A percentile compares a stretch with the other conserved stretches of the same genome.
Conservation (phyloP, 768 basidiomycete genomes). For the Leccinum aurantiacum region DNA sequence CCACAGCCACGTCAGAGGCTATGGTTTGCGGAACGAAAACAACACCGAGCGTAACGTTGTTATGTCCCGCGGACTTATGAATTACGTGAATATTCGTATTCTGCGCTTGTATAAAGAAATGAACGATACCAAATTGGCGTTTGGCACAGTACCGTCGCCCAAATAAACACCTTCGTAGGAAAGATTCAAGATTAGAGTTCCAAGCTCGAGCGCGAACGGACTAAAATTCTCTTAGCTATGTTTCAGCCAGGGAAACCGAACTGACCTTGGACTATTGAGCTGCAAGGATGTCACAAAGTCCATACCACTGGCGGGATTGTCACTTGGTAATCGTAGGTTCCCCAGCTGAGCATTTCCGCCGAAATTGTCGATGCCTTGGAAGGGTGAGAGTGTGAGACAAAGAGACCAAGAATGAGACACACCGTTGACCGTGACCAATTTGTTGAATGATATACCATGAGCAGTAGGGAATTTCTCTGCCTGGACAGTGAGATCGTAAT, state of each 20-base stretch:
- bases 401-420: slow-evolving; percentile 4
- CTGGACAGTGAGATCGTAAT: slow-evolving; percentile 55
- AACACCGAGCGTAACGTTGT: slow-evolving; percentile 59
- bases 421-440: slow-evolving; percentile 58
- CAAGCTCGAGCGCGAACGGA: slow-evolving; percentile 66
- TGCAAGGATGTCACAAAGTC: slow-evolving; percentile 57
- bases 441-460: slow-evolving; percentile 64
- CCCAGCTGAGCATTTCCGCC: slow-evolving; percentile 49
- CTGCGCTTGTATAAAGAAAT: neutral
- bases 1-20: slow-evolving; percentile 41
- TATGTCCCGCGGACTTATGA: slow-evolving; percentile 49
- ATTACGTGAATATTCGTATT: slow-evolving; percentile 3
- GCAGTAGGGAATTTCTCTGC: slow-evolving; percentile 68
- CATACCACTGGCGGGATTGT: slow-evolving; percentile 66
- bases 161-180: slow-evolving; percentile 56
- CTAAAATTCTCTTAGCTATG: slow-evolving; percentile 31
- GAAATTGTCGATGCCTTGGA: slow-evolving; percentile 60
- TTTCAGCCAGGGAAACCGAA: neutral
- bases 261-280: slow-evolving; percentile 57
- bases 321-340: slow-evolving; percentile 64
- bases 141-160: slow-evolving; percentile 52
- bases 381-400: neutral
- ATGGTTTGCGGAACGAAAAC: slow-evolving; percentile 53
- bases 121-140: slow-evolving; percentile 49
- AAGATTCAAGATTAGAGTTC: slow-evolving; percentile 63